Evolutionary conservation across 116 monocot genomes (phyloP), one percentile per base, ranked within the genome.

Genomic region (Dioscorea cayenensis): DNA sequence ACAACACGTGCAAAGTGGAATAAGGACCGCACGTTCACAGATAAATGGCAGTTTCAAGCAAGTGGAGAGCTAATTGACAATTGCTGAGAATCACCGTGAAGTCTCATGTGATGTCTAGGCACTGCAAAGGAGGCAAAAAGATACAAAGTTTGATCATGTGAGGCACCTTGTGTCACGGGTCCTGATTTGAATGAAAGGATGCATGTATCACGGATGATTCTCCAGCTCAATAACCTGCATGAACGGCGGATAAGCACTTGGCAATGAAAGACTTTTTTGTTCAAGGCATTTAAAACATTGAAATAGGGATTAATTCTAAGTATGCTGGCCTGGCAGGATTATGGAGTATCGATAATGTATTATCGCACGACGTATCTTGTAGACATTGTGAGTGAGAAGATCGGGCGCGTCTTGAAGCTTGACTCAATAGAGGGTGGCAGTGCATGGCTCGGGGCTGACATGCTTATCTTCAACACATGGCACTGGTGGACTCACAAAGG

Each of bases 401-500:
- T 73, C 8, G 87, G 87, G 0, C 76, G 86, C 0, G 87, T 90
- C 11, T 79, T 94, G 11, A 83, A 85, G 73, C 87, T 94, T 1
- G 87, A 84, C 65, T 85, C 87, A n/a, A 87, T 94, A 9, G 7
- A 72, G 36, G 73, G 43, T 21, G 93, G 90, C 14, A 71, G 36
- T 0, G 65, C 63, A 4, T 94, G 93, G 93, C 75, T 87, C 14
- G 82, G 84, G 5, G 59, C 60, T 3, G 82, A 92, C 68, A 20
- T 86, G 52, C 75, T 92, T 27, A 76, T 92, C 76, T 92, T 92
- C 72, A 84, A 92, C 80, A 80, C 89, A 2, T 84, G 89, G 82
- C 92, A 92, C 62, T 92, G 92, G 92, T 92, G 89, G 89, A 69
- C 79, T 49, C 85, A 80, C 70, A 73, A 28, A 35, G 91, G 91